Percentiles rank a stretch among this genome's conserved stretches.
phyloP scores from a whole-genome alignment of 495 filamentous ascomycete genomes.

The Pyronema domesticum region DNA sequence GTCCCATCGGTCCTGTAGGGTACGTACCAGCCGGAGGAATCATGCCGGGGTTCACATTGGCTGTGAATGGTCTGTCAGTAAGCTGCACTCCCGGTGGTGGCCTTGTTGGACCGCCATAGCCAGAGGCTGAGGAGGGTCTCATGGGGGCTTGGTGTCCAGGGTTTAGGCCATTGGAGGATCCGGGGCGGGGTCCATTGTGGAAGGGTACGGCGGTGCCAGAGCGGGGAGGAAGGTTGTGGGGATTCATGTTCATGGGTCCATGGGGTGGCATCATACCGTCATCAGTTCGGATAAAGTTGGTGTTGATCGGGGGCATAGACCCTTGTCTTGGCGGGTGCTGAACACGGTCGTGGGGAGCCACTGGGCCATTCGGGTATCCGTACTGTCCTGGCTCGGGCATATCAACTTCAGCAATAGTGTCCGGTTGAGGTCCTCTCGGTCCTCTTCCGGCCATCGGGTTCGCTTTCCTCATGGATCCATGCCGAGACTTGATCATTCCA shows the following conservation, averaged over 20 bases:
- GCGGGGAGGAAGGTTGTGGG: neutral
- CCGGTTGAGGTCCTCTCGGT: constrained; percentile 16
- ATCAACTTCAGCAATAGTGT: constrained; percentile 31
- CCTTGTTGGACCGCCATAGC: constrained; percentile 11
- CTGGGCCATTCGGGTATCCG: constrained; percentile 27
- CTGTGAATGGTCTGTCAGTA: constrained; percentile 21
- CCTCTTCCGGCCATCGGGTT: constrained; percentile 26
- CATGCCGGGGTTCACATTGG: constrained; percentile 15
- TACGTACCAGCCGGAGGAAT: constrained; percentile 22
- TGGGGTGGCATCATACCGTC: constrained; percentile 1
- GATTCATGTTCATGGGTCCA: neutral
- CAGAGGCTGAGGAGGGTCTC: constrained; percentile 4
- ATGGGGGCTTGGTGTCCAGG: constrained; percentile 1
- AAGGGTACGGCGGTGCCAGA: constrained; percentile 3
- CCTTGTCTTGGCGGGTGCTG: constrained; percentile 27
- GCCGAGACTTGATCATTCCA: constrained; percentile 74
- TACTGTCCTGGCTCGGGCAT: constrained; percentile 52
- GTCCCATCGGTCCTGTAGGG: constrained; percentile 7
- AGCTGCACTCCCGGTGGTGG: constrained; percentile 13
- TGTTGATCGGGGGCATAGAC: constrained; percentile 43
- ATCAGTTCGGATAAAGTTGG: constrained; percentile 23
- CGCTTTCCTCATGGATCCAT: constrained; percentile 56
- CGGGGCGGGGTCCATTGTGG: neutral
- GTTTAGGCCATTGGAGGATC: constrained; percentile 1
- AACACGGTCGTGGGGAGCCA: constrained; percentile 30